Evolutionary conservation across 768 basidiomycete species (phyloP).

Genomic region (Trametes coccinea): DNA sequence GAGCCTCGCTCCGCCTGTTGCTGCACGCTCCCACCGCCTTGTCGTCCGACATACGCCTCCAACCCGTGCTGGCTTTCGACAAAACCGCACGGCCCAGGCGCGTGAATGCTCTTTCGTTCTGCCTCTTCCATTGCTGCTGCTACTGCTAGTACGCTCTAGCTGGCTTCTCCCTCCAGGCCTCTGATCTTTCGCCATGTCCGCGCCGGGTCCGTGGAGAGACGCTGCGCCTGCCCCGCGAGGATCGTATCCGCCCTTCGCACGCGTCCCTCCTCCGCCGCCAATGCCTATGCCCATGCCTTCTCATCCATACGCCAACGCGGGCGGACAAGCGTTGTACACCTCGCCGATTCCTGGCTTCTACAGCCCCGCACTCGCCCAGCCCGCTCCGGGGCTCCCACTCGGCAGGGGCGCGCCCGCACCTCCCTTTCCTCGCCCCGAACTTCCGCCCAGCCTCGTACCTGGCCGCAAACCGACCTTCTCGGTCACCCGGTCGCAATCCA

Average conservation of each 20-base stretch:
- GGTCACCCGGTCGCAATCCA: constrained; percentile 14
- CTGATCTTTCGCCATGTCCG: constrained; percentile 3
- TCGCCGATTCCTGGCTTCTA: constrained; percentile 21
- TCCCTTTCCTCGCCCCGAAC: constrained; percentile 11
- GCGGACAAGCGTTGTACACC: constrained; percentile 1
- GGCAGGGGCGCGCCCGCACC: constrained; percentile 3
- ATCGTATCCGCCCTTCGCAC: constrained; percentile 9
- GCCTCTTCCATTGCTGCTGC: not conserved
- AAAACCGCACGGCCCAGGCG: not conserved
- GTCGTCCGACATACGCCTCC: not conserved
- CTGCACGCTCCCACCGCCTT: constrained; percentile 12
- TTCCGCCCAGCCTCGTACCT: constrained; percentile 17
- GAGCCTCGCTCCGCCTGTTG: not conserved
- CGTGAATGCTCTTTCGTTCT: not conserved
- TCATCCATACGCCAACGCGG: constrained; percentile 11
- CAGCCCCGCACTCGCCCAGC: constrained; percentile 19
- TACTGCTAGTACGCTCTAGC: not conserved
- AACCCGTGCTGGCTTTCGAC: not conserved
- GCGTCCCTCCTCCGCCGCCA: constrained; percentile 8
- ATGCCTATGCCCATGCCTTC: constrained; percentile 2
- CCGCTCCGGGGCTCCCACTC: not conserved
- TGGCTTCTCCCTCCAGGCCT: not conserved
- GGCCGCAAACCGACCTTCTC: constrained; percentile 6
- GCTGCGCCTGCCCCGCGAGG: constrained; percentile 10
- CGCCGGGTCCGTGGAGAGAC: constrained; percentile 20